Evolutionary conservation across 1,139 yeast genomes (phyloP).

Genomic region (Saccharomyces hybrid): DNA sequence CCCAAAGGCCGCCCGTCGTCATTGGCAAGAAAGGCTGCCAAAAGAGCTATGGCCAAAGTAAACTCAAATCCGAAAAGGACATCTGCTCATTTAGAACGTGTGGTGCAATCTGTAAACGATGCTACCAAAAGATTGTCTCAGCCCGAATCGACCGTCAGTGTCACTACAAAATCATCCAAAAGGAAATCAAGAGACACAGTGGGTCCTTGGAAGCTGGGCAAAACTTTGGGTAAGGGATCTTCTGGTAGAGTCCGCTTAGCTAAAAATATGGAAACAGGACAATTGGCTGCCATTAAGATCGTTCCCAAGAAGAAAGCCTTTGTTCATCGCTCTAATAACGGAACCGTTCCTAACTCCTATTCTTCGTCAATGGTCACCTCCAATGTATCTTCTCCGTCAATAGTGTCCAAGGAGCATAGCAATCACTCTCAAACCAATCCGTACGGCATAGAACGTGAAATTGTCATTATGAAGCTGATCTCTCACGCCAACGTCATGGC

Average conservation of each 20-base stretch:
- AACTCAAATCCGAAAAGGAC: conserved; percentile 6
- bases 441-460: conserved; percentile 76
- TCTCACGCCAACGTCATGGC: conserved; percentile 72
- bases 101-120: conserved; percentile 43
- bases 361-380: conserved; percentile 11
- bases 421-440: conserved; percentile 31
- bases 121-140: conserved; percentile 61
- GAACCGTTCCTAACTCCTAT: conserved; percentile 7
- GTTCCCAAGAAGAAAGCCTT: conserved; percentile 45
- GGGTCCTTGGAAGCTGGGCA: conserved; percentile 78
- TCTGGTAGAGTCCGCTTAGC: conserved; percentile 74
- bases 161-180: conserved; percentile 26
- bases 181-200: conserved; percentile 35
- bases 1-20: conserved; percentile 10
- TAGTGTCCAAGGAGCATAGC: conserved; percentile 7
- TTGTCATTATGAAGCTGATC: conserved; percentile 70
- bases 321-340: conserved; percentile 2
- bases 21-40: conserved; percentile 26
- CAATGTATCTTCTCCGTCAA: conserved; percentile 13
- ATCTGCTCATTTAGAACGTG: conserved; percentile 28
- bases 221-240: conserved; percentile 74
- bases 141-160: conserved; percentile 17
- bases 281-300: conserved; percentile 73
- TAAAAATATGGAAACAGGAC: conserved; percentile 60
- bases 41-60: conserved; percentile 21